A percentile compares a stretch with the other conserved stretches of the same genome.
These are phyloP conservation scores for Licmophora abbreviata DNA, from an alignment of 108 stramenopile genomes.

Conservation along the genomic window DNA sequence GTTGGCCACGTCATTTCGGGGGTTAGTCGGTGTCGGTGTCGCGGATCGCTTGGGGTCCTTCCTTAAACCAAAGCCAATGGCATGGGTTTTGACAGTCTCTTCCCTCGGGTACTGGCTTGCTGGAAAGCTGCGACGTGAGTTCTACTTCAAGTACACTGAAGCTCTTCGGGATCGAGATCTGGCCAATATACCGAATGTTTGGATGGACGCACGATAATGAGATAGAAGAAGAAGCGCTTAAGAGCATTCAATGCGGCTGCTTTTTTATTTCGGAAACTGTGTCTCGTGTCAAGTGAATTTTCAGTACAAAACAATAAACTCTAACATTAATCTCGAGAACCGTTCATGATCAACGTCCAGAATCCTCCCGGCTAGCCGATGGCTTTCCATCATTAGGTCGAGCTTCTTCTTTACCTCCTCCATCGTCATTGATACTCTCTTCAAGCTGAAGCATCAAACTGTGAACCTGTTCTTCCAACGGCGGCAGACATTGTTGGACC, in stretches of 20 bases:
- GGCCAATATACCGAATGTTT: constrained; percentile 25
- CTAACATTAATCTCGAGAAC: no score
- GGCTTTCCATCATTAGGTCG: no score
- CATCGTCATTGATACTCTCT: constrained; percentile 2
- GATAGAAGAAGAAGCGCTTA: no score
- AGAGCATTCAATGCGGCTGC: no score
- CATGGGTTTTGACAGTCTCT: constrained; percentile 1
- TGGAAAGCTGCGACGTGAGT: constrained; percentile 17
- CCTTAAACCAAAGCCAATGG: constrained; percentile 6
- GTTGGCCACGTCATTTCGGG: neutral
- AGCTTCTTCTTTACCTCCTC: no score
- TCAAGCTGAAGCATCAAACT: constrained; percentile 60
- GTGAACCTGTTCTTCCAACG: constrained; percentile 61
- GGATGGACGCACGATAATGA: constrained; percentile 23
- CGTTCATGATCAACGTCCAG: no score
- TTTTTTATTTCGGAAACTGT: no score
- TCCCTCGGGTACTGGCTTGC: constrained; percentile 10
- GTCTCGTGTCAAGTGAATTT: no score
- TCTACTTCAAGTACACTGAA: constrained; percentile 35
- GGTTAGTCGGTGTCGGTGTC: neutral
- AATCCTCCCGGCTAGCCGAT: no score
- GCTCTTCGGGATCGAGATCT: constrained; percentile 26
- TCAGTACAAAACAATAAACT: no score
- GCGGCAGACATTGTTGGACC: constrained; percentile 34
- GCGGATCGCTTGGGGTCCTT: neutral